Evolutionary conservation across 2,329 filamentous ascomycete genomes (phyloP).

Genomic region (Aspergillus udagawae): DNA sequence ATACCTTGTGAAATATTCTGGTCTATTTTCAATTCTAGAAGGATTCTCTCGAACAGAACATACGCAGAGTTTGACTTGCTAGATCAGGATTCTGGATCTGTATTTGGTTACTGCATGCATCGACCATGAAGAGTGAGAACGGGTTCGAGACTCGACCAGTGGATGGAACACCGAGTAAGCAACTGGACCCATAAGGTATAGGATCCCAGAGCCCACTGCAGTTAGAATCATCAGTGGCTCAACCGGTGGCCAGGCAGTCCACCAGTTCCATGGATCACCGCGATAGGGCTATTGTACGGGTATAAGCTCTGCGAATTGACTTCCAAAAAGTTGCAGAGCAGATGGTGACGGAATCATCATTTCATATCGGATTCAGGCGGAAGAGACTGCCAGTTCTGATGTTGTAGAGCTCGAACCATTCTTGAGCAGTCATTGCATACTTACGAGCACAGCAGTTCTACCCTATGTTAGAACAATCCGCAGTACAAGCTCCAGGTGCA

Average conservation of each 20-base stretch:
- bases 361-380: slow-evolving; percentile 17
- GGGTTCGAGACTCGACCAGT: neutral
- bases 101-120: neutral
- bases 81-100: neutral
- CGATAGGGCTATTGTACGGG: neutral
- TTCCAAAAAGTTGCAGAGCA: slow-evolving; percentile 6
- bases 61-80: neutral
- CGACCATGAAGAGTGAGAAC: neutral
- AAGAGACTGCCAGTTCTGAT: slow-evolving; percentile 1
- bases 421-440: neutral
- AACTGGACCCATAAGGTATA: neutral
- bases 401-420: neutral
- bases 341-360: slow-evolving; percentile 16
- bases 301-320: neutral
- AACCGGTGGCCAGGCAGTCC: neutral
- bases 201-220: neutral
- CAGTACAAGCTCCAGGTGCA: neutral
- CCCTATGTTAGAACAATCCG: too few species aligned
- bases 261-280: neutral
- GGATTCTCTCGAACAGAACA: neutral
- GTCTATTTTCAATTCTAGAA: neutral
- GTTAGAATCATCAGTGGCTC: neutral
- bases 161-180: neutral
- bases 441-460: neutral
- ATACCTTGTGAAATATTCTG: neutral